Percentiles rank a stretch among this genome's conserved stretches.
These are phyloP conservation scores for Marvania coccoides DNA, from an alignment of 139 green algal genomes.

Conservation along the genomic window DNA sequence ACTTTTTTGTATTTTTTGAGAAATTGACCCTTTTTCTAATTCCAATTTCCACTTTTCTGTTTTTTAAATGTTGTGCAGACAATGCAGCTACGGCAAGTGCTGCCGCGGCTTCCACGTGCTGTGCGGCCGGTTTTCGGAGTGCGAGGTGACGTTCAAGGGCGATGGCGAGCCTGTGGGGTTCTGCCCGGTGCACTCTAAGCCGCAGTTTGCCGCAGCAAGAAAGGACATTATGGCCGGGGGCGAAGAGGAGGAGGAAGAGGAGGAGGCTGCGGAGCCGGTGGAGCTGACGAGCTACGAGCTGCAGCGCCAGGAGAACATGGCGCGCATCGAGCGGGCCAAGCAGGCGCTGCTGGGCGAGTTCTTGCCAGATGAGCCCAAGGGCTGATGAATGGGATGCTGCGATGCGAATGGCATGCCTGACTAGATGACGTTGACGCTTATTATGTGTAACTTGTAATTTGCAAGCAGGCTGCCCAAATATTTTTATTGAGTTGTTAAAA, in stretches of 20 bases:
- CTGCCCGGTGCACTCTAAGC: constrained; percentile 23
- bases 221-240: neutral
- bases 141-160: constrained; percentile 1
- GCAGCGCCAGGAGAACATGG: neutral
- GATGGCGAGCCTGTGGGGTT: constrained; percentile 32
- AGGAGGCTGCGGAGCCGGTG: neutral
- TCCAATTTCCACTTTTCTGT: neutral
- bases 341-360: neutral
- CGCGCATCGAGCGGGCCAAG: neutral
- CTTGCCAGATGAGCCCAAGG: too few species aligned
- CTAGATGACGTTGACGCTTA: too few species aligned
- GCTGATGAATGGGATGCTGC: too few species aligned
- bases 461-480: too few species aligned
- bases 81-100: constrained; percentile 28
- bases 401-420: too few species aligned
- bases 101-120: constrained; percentile 32
- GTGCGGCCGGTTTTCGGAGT: constrained; percentile 9
- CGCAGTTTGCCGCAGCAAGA: neutral
- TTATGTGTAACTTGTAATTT: too few species aligned
- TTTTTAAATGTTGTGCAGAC: constrained; percentile 14
- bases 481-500: too few species aligned
- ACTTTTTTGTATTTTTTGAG: neutral
- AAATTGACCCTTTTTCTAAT: neutral
- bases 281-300: neutral
- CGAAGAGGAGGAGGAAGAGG: neutral